phyloP scores from a whole-genome alignment of 2,329 filamentous ascomycete genomes.

The Cordyceps cateniannulata region DNA sequence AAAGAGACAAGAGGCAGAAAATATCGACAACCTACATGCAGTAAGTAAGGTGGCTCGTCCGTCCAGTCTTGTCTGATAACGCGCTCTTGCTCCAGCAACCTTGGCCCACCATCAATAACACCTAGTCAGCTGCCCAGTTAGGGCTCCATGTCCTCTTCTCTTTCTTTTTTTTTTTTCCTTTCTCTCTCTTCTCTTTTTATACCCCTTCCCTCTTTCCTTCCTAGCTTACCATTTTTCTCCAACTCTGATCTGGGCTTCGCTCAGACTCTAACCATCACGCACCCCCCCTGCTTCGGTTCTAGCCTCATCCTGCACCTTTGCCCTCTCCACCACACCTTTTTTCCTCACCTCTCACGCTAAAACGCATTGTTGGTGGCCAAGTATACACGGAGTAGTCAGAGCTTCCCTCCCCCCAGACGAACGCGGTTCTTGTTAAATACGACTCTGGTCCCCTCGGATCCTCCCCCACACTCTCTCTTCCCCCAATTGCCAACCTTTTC shows the following conservation, averaged over 20 bases:
- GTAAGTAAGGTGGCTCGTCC: too few relatives aligned
- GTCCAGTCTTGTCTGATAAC: constrained; percentile 7
- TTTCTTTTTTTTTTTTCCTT: background rate
- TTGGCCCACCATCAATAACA: constrained; percentile 5
- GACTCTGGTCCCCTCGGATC: background rate
- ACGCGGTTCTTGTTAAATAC: constrained; percentile 2
- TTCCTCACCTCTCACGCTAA: background rate
- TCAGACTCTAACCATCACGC: background rate
- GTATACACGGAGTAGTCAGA: too few relatives aligned
- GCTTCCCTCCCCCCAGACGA: background rate
- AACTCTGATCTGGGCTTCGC: background rate
- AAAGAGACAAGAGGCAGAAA: background rate
- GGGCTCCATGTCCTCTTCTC: background rate
- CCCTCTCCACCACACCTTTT: background rate
- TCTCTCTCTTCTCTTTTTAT: background rate
- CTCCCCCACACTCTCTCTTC: background rate
- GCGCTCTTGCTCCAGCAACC: background rate
- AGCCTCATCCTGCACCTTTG: background rate
- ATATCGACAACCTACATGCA: background rate
- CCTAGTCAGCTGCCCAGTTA: constrained; percentile 5
- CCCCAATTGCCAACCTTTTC: background rate
- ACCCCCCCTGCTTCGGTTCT: constrained; percentile 7
- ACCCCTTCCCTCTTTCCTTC: background rate
- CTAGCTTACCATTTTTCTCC: background rate
- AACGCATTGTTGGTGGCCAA: constrained; percentile 3